Base-by-base conservation (phyloP, 1,284 basidiomycete species). In the Megacollybia platyphylla region DNA sequence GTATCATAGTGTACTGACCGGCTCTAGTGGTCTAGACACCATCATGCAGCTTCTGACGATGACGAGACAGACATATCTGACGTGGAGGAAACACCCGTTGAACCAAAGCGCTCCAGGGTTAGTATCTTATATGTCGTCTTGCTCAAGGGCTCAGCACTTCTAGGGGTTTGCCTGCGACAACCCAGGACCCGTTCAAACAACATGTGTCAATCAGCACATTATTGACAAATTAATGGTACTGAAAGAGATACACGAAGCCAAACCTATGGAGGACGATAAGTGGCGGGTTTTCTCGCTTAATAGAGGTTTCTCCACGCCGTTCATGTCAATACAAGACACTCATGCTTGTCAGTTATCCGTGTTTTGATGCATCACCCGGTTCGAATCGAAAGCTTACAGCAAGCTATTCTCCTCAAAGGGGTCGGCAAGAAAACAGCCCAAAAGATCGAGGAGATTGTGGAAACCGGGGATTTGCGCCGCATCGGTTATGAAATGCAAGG, bases 391-490 rank as follows among this genome's bases (percentile, higher is more conserved):
- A 73, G 71, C 1, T 67, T 67, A 32, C 65, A 68, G 8, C 76
- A 92, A 51, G 88, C 87, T 1, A 57, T 62, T 10, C 60, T 64
- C 6, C 71, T 92, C 39, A 63, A 60, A 9, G 79, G 82, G 1
- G 71, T 91, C 6, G 88, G 86, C 0, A 65, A 74, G 28, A 83
- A 77, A 55, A 85, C 87, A 1, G 86, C 86, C 1, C 54, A 66
- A 17, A 87, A 91, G 82, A 83, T 89, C 41, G 73, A 77, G 66
- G 87, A 89, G 56, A 86, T 89, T 20, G 56, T 85, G 20, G 54
- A 75, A 46, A 87, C 84, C 0, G 87, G 87, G 0, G 59, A 68
- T 32, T 63, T 86, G 20, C 63, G 63, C 17, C 70, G 83, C 20
- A 76, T 87, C 44, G 58, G 60, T 20, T 74, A 73, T 46, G 79